Base-by-base conservation (phyloP, 352 stramenopile species). In the Pythium biforme region DNA sequence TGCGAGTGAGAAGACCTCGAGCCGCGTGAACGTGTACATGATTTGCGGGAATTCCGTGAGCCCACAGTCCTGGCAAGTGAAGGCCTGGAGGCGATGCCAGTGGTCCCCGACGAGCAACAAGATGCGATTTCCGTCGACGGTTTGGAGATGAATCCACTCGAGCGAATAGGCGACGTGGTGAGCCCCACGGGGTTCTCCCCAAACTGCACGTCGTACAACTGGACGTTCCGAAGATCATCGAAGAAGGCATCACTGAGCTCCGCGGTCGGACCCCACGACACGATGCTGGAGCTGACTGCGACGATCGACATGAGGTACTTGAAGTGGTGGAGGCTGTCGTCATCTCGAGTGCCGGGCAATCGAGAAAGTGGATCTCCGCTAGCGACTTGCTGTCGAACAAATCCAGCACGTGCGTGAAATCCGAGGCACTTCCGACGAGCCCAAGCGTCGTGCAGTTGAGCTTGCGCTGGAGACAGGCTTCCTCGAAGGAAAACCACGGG, bases 401-500 rank as follows among this genome's bases (percentile, higher is more conserved):
- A 34, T 34, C 31, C 5, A 34, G 31, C 10, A 34, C 10, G 31
- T 11, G 31, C 10, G 31, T 34, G 31, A 34, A 34, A 11, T 34
- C 31, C n/a, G n/a, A n/a, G n/a, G n/a, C n/a, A n/a, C n/a, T n/a
- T n/a, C 37, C 37, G 2, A 10, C 14, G 37, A 43, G 12, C 9
- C 26, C 39, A 1, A 47, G 19, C 0, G 27, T 14, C 2, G 49
- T 31, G 50, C 62, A 69, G 34, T 69, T 47, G 34, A 69, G 45
- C 0, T 5, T 3, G 0, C 62, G 55, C 5, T 29, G 29, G 22
- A 60, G 17, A 37, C 62, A 69, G 11, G 62, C 48, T 23, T 69
- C 62, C 17, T 52, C 22, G 0, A 20, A 39, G 5, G 55, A 34
- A 15, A 69, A 61, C 62, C 62, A 64, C 31, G 62, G 62, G 23